Percentiles rank a stretch among this genome's conserved stretches.
These are phyloP conservation scores for Micractinium conductrix DNA, from an alignment of 139 green algal species.

Conservation along the genomic window DNA sequence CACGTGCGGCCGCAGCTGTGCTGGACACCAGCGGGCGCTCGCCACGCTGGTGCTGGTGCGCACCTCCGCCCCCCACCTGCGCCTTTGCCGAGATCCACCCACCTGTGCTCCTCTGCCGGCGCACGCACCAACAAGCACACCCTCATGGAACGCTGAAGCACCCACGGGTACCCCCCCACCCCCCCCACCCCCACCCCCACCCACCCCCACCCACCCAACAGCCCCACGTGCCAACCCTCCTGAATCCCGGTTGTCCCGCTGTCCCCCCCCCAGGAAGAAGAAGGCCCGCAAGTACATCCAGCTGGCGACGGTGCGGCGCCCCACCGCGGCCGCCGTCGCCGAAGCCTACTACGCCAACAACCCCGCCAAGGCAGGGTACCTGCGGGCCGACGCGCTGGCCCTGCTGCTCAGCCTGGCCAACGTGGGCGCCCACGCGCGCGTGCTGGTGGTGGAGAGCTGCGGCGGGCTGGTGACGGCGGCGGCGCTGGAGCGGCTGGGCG, in stretches of 20 bases:
- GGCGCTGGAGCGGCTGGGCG: constrained; percentile 79
- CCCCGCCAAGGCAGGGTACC: constrained; percentile 58
- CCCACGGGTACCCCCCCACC: no score
- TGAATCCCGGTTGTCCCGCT: neutral
- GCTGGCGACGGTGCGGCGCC: constrained; percentile 47
- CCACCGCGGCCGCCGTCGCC: constrained; percentile 66
- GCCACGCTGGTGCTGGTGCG: no score
- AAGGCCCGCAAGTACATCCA: constrained; percentile 71
- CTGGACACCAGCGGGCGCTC: no score
- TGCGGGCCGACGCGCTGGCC: constrained; percentile 79
- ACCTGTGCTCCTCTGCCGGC: neutral
- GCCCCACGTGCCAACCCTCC: neutral
- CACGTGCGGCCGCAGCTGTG: neutral
- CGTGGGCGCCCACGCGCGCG: constrained; percentile 62
- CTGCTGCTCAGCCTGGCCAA: constrained; percentile 81
- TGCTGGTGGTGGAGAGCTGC: constrained; percentile 81
- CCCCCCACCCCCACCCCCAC: no score
- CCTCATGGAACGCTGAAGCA: no score
- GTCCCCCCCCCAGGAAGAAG: constrained; percentile 41
- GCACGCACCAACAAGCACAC: no score
- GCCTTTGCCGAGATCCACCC: no score
- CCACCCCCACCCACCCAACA: neutral
- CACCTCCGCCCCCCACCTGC: neutral
- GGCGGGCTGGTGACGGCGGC: constrained; percentile 73
- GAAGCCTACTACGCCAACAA: constrained; percentile 62